phyloP scores from a whole-genome alignment of 73 alveolate genomes.

The Breviolum minutum region DNA sequence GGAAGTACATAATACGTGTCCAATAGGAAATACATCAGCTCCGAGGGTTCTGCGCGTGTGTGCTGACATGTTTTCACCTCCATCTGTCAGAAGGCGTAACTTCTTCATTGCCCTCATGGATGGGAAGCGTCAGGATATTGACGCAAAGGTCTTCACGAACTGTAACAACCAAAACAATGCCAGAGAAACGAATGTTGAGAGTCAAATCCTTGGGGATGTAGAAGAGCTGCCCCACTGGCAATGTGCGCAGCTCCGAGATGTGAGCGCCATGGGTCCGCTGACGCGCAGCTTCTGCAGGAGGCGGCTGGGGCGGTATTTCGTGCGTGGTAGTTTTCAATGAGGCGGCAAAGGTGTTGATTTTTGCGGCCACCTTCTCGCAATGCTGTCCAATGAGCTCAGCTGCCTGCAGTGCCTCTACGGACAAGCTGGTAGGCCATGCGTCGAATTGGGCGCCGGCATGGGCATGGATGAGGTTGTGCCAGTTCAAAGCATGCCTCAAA shows the following conservation, averaged over 20 bases:
- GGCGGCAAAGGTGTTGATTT: neutral
- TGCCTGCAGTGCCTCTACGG: neutral
- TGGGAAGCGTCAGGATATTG: too few species aligned
- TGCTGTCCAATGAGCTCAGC: neutral
- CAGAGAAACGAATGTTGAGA: too few species aligned
- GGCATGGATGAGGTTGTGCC: neutral
- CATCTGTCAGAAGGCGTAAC: too few species aligned
- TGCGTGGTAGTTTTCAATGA: too few species aligned
- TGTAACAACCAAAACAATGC: too few species aligned
- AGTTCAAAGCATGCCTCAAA: constrained; percentile 17
- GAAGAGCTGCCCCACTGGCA: neutral
- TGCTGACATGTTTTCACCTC: too few species aligned
- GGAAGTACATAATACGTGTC: too few species aligned
- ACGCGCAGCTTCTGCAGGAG: neutral
- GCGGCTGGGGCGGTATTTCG: neutral
- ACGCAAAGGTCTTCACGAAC: too few species aligned
- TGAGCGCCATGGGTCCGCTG: neutral
- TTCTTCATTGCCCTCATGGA: too few species aligned
- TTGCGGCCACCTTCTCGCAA: neutral
- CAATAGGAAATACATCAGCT: too few species aligned
- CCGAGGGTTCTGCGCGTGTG: too few species aligned
- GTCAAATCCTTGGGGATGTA: too few species aligned
- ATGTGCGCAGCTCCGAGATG: neutral
- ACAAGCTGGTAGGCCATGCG: constrained; percentile 1
- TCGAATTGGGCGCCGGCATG: neutral